phyloP scores from a whole-genome alignment of 306 rosid species.

The Prinsepia uniflora region DNA sequence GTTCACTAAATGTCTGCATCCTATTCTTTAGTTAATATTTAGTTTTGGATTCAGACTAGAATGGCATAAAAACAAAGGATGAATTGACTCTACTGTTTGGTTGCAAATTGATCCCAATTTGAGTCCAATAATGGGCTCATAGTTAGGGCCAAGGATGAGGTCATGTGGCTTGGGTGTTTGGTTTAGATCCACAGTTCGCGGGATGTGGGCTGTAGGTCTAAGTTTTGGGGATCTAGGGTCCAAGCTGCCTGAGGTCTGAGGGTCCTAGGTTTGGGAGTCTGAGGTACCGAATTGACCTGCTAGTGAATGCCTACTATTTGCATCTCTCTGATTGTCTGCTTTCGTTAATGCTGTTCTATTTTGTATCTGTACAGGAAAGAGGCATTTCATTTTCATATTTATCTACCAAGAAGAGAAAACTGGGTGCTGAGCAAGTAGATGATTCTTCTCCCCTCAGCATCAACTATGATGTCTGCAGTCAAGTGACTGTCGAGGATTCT shows the following conservation, averaged over 20 bases:
- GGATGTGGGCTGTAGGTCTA: background rate
- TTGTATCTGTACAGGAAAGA: constrained; percentile 44
- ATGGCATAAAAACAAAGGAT: background rate
- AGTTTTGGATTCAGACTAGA: background rate
- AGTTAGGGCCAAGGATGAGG: background rate
- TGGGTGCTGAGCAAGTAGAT: constrained; percentile 20
- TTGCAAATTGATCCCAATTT: background rate
- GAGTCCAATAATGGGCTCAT: background rate
- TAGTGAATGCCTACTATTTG: background rate
- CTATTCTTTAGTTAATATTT: background rate
- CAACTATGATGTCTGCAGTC: constrained; percentile 13
- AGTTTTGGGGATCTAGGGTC: background rate
- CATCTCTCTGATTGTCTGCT: background rate
- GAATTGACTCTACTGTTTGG: background rate
- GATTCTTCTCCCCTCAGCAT: constrained; percentile 22
- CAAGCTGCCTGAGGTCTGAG: background rate
- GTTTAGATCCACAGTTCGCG: background rate
- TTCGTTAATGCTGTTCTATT: background rate
- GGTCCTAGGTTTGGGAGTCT: background rate
- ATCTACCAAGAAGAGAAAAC: constrained; percentile 58
- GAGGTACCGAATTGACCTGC: background rate
- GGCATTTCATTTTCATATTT: constrained; percentile 45
- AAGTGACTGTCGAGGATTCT: constrained; percentile 22
- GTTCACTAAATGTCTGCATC: constrained; percentile 19
- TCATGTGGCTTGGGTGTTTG: background rate